These are phyloP conservation scores for Gastrolobium bilobum DNA, from an alignment of 306 rosid genomes.

Conservation along the genomic window DNA sequence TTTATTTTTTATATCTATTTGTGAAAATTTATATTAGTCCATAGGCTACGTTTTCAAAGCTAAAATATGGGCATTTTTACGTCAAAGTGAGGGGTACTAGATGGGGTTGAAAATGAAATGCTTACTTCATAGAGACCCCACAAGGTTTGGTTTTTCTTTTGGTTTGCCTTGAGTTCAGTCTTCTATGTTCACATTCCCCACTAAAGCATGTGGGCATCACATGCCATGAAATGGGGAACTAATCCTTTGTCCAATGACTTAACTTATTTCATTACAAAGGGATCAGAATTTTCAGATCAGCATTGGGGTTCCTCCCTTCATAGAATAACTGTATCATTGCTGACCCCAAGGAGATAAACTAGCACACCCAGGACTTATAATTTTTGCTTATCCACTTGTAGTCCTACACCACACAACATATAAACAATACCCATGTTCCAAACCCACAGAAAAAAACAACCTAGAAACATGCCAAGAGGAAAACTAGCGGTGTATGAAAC, in stretches of 20 bases:
- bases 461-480: slow-evolving; percentile 17
- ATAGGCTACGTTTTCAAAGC: slow-evolving; percentile 11
- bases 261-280: slow-evolving; percentile 32
- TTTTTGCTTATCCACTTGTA: slow-evolving; percentile 23
- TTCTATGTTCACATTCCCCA: slow-evolving; percentile 60
- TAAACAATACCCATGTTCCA: not conserved
- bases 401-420: not conserved
- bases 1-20: not conserved
- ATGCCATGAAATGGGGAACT: slow-evolving; percentile 50
- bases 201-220: slow-evolving; percentile 65
- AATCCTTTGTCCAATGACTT: slow-evolving; percentile 33
- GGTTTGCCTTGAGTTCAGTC: slow-evolving; percentile 51
- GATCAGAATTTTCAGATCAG: slow-evolving; percentile 45
- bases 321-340: slow-evolving; percentile 34
- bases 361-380: not conserved
- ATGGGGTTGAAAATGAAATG: slow-evolving; percentile 43
- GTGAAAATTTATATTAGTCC: not conserved
- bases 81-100: slow-evolving; percentile 41
- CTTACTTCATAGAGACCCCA: slow-evolving; percentile 43
- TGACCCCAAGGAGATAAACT: slow-evolving; percentile 48
- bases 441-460: slow-evolving; percentile 31
- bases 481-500: not conserved
- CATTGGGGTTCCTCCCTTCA: slow-evolving; percentile 41
- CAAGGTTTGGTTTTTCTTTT: slow-evolving; percentile 44
- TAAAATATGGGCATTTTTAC: not conserved